Evolutionary conservation across 2,329 filamentous ascomycete genomes (phyloP).

Genomic region (Seiridium cupressi): DNA sequence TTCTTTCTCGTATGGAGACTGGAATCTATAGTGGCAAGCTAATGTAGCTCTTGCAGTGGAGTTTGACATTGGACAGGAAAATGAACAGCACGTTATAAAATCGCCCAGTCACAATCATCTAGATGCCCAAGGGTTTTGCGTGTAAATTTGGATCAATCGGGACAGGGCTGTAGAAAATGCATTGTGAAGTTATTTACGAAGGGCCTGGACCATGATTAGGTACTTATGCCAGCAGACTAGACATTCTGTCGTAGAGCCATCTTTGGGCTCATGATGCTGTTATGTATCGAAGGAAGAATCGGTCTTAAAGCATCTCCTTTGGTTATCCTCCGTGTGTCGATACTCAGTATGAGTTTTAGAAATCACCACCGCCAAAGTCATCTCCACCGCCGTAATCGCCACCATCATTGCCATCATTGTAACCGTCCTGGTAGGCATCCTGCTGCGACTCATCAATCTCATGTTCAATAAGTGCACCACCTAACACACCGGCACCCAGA

Average conservation of each 20-base stretch:
- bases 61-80: no score
- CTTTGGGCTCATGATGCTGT: not conserved
- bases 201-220: not conserved
- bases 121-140: no score
- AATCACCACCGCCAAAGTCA: constrained; percentile 15
- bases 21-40: not conserved
- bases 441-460: constrained; percentile 63
- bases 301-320: constrained; percentile 17
- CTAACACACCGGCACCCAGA: constrained; percentile 76
- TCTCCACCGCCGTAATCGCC: constrained; percentile 31
- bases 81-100: no score
- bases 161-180: not conserved
- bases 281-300: constrained; percentile 27
- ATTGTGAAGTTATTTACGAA: not conserved
- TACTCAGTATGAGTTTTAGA: not conserved
- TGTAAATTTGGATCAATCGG: not conserved
- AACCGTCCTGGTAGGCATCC: constrained; percentile 54
- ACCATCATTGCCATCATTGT: constrained; percentile 39
- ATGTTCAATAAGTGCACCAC: constrained; percentile 69
- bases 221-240: not conserved
- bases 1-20: not conserved
- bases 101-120: no score
- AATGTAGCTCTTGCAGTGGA: no score
- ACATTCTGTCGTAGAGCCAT: not conserved
- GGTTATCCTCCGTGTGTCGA: not conserved